Base-by-base conservation (phyloP, 345 rosid genomes). In the Bruguiera parviflora region DNA sequence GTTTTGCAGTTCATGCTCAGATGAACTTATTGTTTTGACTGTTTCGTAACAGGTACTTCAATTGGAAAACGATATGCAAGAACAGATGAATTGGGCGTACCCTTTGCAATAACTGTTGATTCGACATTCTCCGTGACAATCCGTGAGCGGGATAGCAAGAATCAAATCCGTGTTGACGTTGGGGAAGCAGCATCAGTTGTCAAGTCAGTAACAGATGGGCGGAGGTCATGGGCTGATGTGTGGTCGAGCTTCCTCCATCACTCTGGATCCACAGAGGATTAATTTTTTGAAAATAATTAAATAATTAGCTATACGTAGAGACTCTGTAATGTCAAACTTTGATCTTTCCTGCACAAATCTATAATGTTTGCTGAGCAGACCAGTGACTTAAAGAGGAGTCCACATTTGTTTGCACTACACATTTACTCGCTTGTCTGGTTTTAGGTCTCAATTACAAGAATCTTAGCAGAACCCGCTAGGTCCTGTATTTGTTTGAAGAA, bases 51-150 rank as follows among this genome's bases (percentile, higher is more conserved):
- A 91, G 97, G 97, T 55, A 89, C 96, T 52, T 89, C 99, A 21
- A 92, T 95, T 19, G 99, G 97, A 60, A 95, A 95, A 76, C 79
- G 96, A 53, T 95, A 95, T 28, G 99, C 99, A 2, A 92, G 96
- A 79, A 90, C 93, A 0, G 94, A 95, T 74, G 99, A 95, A 74
- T 85, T 89, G 3, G 99, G 99, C 16, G 99, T 92, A 46, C 99
- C 99, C 3, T 95, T 95, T 73, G 97, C 99, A 6, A 79, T 95
- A 65, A 92, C 97, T 3, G 96, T 90, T 24, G 96, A 94, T 78
- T 84, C 91, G 1, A 72, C 79, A 6, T 33, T 78, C 18, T 88
- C 88, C 0, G 98, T 86, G 73, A 91, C 98, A 33, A 91, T 94
- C 71, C 77, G 98, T 39, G 98, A 94, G 81, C 79, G 95, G 71